A percentile compares a stretch with the other conserved stretches of the same genome.
Evolutionary conservation across 768 basidiomycete genomes (phyloP).

Genomic region (Leucogyrophana mollusca): DNA sequence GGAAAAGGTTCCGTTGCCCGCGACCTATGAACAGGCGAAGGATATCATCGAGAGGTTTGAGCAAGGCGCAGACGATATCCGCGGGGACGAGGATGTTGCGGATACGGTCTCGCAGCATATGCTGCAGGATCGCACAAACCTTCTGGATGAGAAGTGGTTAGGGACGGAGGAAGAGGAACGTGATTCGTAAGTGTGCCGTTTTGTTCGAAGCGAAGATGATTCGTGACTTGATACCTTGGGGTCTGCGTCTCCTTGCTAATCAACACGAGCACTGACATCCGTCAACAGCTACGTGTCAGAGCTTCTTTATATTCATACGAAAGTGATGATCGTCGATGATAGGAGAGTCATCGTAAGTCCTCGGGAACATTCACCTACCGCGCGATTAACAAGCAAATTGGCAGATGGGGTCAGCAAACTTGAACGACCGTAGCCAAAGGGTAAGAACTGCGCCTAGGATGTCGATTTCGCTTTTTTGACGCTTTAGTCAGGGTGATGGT

Average conservation of each 20-base stretch:
- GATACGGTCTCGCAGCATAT: constrained; percentile 85
- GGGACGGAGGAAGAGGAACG: constrained; percentile 84
- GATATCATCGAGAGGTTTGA: constrained; percentile 73
- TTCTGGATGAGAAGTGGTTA: constrained; percentile 81
- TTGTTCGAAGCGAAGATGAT: too few relatives aligned
- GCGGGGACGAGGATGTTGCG: constrained; percentile 62
- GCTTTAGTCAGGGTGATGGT: constrained; percentile 66
- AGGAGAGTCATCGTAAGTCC: constrained; percentile 76
- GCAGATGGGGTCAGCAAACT: constrained; percentile 91
- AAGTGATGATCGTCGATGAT: constrained; percentile 96
- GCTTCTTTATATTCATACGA: constrained; percentile 79
- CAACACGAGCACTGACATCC: background rate
- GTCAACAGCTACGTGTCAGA: constrained; percentile 72
- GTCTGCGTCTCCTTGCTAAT: constrained; percentile 7
- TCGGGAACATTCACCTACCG: background rate
- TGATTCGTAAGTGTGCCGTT: constrained; percentile 55
- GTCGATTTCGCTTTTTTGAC: background rate
- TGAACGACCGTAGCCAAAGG: constrained; percentile 87
- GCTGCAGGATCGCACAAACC: constrained; percentile 54
- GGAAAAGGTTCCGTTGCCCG: constrained; percentile 67
- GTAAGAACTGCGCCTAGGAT: too few relatives aligned
- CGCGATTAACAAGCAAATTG: constrained; percentile 3
- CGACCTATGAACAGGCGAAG: constrained; percentile 63
- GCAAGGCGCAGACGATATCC: constrained; percentile 50
- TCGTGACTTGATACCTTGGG: constrained; percentile 15